Percentiles rank a stretch among this genome's conserved stretches.
phyloP scores from a whole-genome alignment of 345 rosid genomes.

The Luvunga scandens region DNA sequence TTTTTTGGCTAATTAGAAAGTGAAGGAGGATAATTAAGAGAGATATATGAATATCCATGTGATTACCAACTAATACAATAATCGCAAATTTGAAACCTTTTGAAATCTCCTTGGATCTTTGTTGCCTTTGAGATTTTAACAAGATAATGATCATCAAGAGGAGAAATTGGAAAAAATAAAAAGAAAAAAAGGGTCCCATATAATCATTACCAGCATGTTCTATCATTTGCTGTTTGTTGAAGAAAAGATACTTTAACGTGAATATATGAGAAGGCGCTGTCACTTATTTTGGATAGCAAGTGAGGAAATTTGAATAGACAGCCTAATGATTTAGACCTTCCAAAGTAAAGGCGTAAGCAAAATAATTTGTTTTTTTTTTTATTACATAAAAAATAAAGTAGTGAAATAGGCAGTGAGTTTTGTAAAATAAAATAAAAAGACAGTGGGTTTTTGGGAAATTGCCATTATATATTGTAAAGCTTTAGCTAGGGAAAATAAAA shows the following conservation, averaged over 20 bases:
- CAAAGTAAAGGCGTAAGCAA: slow-evolving; percentile 24
- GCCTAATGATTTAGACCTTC: slow-evolving; percentile 45
- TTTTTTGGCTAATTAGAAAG: slow-evolving; percentile 29
- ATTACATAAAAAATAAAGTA: not conserved
- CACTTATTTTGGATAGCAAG: slow-evolving; percentile 18
- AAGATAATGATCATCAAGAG: not conserved
- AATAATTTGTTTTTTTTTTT: too few species aligned
- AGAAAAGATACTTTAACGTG: slow-evolving; percentile 36
- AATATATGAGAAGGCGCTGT: slow-evolving; percentile 13
- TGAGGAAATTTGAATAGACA: slow-evolving; percentile 32
- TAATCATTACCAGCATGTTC: slow-evolving; percentile 45
- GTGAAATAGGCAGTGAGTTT: not conserved
- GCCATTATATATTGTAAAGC: slow-evolving; percentile 1
- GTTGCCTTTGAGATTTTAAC: slow-evolving; percentile 20
- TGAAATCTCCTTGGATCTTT: slow-evolving; percentile 11
- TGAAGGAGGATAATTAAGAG: slow-evolving; percentile 16
- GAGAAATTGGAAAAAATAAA: not conserved
- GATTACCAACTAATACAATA: slow-evolving; percentile 19
- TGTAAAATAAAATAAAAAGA: not conserved
- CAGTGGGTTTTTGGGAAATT: not conserved
- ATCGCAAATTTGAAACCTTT: slow-evolving; percentile 34
- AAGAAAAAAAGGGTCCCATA: slow-evolving; percentile 33
- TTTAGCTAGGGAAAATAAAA: too few species aligned
- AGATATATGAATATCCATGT: slow-evolving; percentile 5
- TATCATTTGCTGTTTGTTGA: slow-evolving; percentile 26